Evolutionary conservation across 352 stramenopile species (phyloP).

Genomic region (Achlya hypogyna): DNA sequence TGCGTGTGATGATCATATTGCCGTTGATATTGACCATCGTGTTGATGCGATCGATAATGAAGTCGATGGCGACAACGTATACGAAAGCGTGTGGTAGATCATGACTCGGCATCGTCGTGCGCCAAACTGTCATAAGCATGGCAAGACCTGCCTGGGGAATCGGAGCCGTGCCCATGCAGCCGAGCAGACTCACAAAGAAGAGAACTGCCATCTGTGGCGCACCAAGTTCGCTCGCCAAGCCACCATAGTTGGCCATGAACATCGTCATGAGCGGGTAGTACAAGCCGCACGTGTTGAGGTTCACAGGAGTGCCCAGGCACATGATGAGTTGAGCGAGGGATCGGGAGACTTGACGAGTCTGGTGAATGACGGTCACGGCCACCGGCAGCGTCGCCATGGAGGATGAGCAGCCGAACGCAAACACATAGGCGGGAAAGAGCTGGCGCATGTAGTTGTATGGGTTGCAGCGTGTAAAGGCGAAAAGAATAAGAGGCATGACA

Average conservation of each 20-base stretch:
- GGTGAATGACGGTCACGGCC: slow-evolving; percentile 46
- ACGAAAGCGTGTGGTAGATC: slow-evolving; percentile 53
- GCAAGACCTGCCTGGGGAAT: slow-evolving; percentile 43
- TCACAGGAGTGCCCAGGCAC: slow-evolving; percentile 52
- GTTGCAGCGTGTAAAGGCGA: slow-evolving; percentile 51
- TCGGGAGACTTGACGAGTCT: slow-evolving; percentile 30
- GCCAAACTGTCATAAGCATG: slow-evolving; percentile 46
- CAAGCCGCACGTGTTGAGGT: slow-evolving; percentile 46
- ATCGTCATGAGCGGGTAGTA: slow-evolving; percentile 54
- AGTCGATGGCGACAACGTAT: slow-evolving; percentile 64
- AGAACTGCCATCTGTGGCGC: slow-evolving; percentile 35
- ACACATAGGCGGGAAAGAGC: slow-evolving; percentile 55
- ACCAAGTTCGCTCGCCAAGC: slow-evolving; percentile 40
- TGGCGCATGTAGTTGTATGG: slow-evolving; percentile 55
- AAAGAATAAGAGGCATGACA: slow-evolving; percentile 49
- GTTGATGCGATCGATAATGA: slow-evolving; percentile 58
- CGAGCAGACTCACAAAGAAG: slow-evolving; percentile 47
- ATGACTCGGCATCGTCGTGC: slow-evolving; percentile 25
- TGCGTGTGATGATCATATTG: slow-evolving; percentile 56
- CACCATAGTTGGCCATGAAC: slow-evolving; percentile 52
- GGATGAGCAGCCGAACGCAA: slow-evolving; percentile 53
- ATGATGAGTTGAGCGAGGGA: slow-evolving; percentile 65
- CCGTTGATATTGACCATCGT: slow-evolving; percentile 64
- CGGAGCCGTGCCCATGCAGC: slow-evolving; percentile 38
- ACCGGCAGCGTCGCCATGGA: slow-evolving; percentile 56